Evolutionary conservation across 371 early-diverging fungal species (phyloP).

Genomic region (Actinomortierella wolfii): DNA sequence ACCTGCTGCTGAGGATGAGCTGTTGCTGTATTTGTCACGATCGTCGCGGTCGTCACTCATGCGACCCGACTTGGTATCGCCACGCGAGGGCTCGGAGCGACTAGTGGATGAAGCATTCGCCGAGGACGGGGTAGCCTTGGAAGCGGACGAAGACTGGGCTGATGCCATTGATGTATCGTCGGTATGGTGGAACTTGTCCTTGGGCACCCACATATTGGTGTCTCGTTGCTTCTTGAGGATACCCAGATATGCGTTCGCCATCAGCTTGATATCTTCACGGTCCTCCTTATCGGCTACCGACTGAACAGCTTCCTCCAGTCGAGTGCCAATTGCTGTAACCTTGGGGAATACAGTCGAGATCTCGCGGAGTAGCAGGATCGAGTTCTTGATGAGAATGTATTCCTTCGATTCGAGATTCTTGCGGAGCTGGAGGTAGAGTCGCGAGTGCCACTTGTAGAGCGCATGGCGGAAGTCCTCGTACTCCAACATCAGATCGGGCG

Average conservation of each 20-base stretch:
- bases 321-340: slow-evolving; percentile 55
- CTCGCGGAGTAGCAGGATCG: slow-evolving; percentile 71
- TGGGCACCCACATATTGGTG: slow-evolving; percentile 19
- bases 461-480: slow-evolving; percentile 74
- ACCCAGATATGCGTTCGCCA: slow-evolving; percentile 47
- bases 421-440: slow-evolving; percentile 42
- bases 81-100: no score
- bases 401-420: slow-evolving; percentile 60
- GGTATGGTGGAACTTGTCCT: slow-evolving; percentile 24
- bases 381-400: slow-evolving; percentile 74
- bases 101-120: not conserved
- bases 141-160: not conserved
- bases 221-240: slow-evolving; percentile 25
- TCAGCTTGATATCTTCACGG: slow-evolving; percentile 56
- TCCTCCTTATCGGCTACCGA: slow-evolving; percentile 46
- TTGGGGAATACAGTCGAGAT: slow-evolving; percentile 69
- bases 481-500: slow-evolving; percentile 59
- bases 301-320: slow-evolving; percentile 27
- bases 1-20: no score
- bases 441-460: slow-evolving; percentile 81
- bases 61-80: no score
- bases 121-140: not conserved
- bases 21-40: no score
- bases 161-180: not conserved
- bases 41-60: no score